Conservation (phyloP, 2,329 filamentous ascomycete genomes). For the Verticillium longisporum region DNA sequence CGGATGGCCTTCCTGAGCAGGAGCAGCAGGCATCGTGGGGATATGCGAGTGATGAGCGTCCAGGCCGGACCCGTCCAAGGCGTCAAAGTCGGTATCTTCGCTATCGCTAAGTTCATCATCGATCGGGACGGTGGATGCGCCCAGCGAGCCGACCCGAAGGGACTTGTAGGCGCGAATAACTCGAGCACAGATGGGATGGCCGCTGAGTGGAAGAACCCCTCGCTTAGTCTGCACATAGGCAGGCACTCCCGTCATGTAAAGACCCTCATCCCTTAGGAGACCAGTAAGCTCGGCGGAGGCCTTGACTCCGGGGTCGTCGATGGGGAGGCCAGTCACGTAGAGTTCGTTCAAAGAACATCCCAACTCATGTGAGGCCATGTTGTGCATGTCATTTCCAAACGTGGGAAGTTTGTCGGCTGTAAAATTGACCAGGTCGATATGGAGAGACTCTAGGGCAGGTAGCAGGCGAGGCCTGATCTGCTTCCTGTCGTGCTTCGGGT, state of each 20-base stretch:
- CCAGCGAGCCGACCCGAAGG: slow-evolving; percentile 10
- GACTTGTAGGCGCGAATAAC: slow-evolving; percentile 38
- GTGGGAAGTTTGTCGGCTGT: slow-evolving; percentile 36
- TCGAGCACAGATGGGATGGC: slow-evolving; percentile 30
- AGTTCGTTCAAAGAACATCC: slow-evolving; percentile 47
- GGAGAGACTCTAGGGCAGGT: slow-evolving; percentile 37
- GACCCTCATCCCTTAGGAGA: slow-evolving; percentile 46
- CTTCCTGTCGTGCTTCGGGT: slow-evolving; percentile 29
- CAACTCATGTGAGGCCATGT: slow-evolving; percentile 46
- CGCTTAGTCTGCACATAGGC: slow-evolving; percentile 31
- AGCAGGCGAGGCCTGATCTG: slow-evolving; percentile 32
- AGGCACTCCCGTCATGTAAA: slow-evolving; percentile 40
- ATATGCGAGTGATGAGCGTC: slow-evolving; percentile 21
- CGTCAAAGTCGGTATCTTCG: slow-evolving; percentile 14
- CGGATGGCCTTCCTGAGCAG: slow-evolving; percentile 30
- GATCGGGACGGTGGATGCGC: slow-evolving; percentile 8
- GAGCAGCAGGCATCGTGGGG: slow-evolving; percentile 30
- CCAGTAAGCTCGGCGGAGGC: slow-evolving; percentile 40
- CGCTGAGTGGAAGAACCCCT: slow-evolving; percentile 30
- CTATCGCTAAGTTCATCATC: slow-evolving; percentile 10
- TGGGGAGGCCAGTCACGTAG: slow-evolving; percentile 43
- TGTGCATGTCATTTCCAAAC: slow-evolving; percentile 41
- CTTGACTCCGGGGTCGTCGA: slow-evolving; percentile 40
- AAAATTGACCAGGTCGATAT: slow-evolving; percentile 51
- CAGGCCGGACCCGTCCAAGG: slow-evolving; percentile 11